Base-by-base conservation (phyloP, 352 stramenopile genomes). In the Globisporangium irregulare region DNA sequence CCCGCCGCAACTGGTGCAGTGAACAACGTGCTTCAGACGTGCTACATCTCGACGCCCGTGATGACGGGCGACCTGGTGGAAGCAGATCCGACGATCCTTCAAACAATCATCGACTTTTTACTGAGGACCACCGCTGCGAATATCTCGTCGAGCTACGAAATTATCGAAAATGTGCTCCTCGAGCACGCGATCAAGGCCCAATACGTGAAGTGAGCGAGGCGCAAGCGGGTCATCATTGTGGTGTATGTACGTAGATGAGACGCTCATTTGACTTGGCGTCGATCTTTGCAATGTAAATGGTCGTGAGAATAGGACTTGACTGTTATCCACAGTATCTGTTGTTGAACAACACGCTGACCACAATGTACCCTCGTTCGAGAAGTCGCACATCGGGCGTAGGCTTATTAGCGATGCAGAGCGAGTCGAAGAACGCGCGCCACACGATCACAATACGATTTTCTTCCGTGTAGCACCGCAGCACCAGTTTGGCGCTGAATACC, bases 331-430 rank as follows among this genome's bases (percentile, higher is more conserved):
- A 48, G 41, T n/a, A 8, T 14, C 14, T 8, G 43, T 24, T 38
- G 41, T 27, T 48, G 27, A 18, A 70, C 41, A 72, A 73, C 18
- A 1, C n/a, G 64, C 77, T 77, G 59, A 86, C 67, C 34, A 90
- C 70, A 36, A 91, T 73, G 60, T 83, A 91, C 0, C 82, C 82
- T 32, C 79, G 77, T 54, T 91, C 82, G 22, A 80, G 74, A 51
- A 91, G 88, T 56, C 79, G 69, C 2, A 74, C 77, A 2, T 77
- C 82, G 5, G 70, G 46, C 14, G 80, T 65, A 7, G 71, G 77
- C 24, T 80, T 71, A 38, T 78, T 69, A 18, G 69, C 69, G 67
- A 91, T 86, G 68, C 74, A 73, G 25, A 81, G 62, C 3, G 77
- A 76, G 32, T 88, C 73, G 57, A 82, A 80, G 66, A 83, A 77